Evolutionary conservation across 768 basidiomycete species (phyloP).

Genomic region (Mycena haematopus): DNA sequence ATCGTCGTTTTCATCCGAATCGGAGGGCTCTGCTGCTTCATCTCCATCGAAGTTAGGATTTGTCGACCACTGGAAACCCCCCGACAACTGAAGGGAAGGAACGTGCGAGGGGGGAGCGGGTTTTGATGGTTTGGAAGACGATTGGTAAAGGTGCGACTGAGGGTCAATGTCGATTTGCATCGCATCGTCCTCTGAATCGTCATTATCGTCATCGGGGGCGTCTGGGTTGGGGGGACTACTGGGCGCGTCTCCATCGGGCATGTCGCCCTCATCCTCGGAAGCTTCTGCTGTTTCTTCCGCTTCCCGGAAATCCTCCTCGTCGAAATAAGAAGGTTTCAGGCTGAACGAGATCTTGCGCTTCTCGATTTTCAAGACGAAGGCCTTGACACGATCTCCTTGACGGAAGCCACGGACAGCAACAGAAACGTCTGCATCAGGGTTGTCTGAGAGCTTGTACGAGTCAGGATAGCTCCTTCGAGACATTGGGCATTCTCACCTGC

Average conservation of each 20-base stretch:
- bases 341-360: constrained; percentile 83
- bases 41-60: constrained; percentile 44
- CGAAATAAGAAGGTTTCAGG: constrained; percentile 89
- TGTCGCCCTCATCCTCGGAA: constrained; percentile 34
- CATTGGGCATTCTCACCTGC: constrained; percentile 57
- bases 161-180: constrained; percentile 55
- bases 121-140: constrained; percentile 26
- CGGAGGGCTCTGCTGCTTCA: constrained; percentile 44
- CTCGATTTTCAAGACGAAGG: constrained; percentile 74
- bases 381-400: constrained; percentile 87
- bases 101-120: constrained; percentile 28
- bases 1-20: constrained; percentile 56
- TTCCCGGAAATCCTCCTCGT: constrained; percentile 63
- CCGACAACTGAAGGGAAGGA: constrained; percentile 56
- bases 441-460: constrained; percentile 80
- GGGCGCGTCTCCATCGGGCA: constrained; percentile 20
- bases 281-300: constrained; percentile 39
- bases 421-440: constrained; percentile 77
- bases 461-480: background rate
- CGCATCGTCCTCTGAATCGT: constrained; percentile 40
- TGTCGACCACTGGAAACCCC: constrained; percentile 78
- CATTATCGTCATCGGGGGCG: constrained; percentile 36
- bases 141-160: constrained; percentile 34
- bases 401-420: constrained; percentile 83
- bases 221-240: constrained; percentile 13